Base-by-base conservation (phyloP, 2,329 filamentous ascomycete genomes). In the Pseudocercospora macadamiae region DNA sequence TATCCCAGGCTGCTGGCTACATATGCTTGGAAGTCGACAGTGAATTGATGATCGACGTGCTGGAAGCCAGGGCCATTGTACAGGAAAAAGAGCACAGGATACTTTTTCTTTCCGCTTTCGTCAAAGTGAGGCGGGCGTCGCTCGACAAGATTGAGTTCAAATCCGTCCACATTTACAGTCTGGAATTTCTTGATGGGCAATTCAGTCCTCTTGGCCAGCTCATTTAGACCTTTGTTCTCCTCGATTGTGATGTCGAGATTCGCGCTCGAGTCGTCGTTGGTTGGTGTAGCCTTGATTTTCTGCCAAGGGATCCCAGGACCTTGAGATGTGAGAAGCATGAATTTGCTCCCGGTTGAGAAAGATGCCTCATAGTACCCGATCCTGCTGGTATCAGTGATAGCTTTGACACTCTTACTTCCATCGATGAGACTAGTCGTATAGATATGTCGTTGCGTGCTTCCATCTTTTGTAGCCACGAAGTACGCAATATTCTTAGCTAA, bases 21-120 rank as follows among this genome's bases (percentile, higher is more conserved):
- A 71, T 95, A 97, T 5, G 91, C 85, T 72, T 97, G 91, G 73
- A 96, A 99, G 73, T 97, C 90, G 59, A 99, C 86, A 8, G 74
- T 76, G 77, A 97, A 99, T 56, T 76, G 83, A 72, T 93, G 93
- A 68, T 85, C 82, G 1, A 99, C 95, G 6, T 84, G 85, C 73
- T 99, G 96, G 16, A 92, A 97, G n/a, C 89, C 91, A 0, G 95
- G 95, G 0, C 95, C 95, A 21, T 91, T 93, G 78, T 99, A 99
- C 59, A 97, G 88, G 70, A 90, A 89, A 81, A 99, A 99, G 3
- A 99, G 83, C 1, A 99, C 92, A 0, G 95, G 95, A 68, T 99
- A 97, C 71, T 89, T 87, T 76, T 90, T 93, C 68, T 86, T 87
- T 23, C 61, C 63, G 39, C 61, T 67, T 16, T 86, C 80, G 73